Evolutionary conservation across 148 eudicot genomes (phyloP).

Genomic region (Camellia japonica): DNA sequence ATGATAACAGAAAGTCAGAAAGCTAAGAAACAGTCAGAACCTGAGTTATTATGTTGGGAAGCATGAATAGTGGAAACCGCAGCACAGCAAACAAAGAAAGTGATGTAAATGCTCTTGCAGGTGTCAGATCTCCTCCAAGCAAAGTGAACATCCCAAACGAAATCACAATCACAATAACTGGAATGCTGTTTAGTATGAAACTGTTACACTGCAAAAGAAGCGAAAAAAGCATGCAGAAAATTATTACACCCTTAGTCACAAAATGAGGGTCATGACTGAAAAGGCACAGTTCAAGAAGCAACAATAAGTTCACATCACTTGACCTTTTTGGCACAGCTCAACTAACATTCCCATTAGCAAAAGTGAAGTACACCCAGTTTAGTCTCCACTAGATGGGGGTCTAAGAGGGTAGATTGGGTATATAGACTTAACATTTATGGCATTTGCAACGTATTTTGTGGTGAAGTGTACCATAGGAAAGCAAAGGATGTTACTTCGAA

Average conservation of each 20-base stretch:
- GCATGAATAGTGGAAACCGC: slow-evolving; percentile 92
- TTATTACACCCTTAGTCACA: not conserved
- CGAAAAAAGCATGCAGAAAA: slow-evolving; percentile 12
- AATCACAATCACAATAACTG: slow-evolving; percentile 87
- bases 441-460: not conserved
- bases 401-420: no score
- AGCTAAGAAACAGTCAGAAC: slow-evolving; percentile 27
- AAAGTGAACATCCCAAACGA: slow-evolving; percentile 87
- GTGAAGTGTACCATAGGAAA: not conserved
- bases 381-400: no score
- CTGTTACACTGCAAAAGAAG: slow-evolving; percentile 66
- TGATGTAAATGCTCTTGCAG: slow-evolving; percentile 96
- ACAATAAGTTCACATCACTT: slow-evolving; percentile 1
- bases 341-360: not conserved
- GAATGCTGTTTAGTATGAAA: slow-evolving; percentile 85
- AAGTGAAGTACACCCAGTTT: not conserved
- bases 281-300: not conserved
- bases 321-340: not conserved
- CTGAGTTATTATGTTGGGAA: slow-evolving; percentile 93
- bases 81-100: slow-evolving; percentile 89
- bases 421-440: not conserved
- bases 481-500: not conserved
- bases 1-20: not conserved
- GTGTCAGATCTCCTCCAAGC: slow-evolving; percentile 95
- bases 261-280: not conserved